These are phyloP conservation scores for Cotoneaster glaucophyllus DNA, from an alignment of 306 rosid species.

Conservation along the genomic window DNA sequence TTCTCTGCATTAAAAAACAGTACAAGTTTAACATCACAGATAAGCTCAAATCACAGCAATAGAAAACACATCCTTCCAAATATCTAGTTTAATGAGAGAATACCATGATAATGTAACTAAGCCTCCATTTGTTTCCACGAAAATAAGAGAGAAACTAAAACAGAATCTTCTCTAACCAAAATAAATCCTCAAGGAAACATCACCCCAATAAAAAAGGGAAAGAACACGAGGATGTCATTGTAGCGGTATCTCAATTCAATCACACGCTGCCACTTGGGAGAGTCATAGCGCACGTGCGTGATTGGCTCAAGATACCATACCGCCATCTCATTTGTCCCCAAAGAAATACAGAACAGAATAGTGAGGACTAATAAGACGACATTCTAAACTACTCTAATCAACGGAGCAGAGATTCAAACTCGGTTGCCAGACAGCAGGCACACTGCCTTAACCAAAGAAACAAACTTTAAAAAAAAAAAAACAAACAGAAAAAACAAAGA, in stretches of 20 bases:
- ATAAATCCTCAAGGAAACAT: neutral
- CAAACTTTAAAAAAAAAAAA: neutral
- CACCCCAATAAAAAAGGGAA: neutral
- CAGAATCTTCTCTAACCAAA: neutral
- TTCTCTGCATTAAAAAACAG: slow-evolving; percentile 48
- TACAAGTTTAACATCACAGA: neutral
- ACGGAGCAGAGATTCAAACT: neutral
- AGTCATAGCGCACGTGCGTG: neutral
- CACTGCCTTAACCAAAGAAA: neutral
- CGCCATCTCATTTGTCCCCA: neutral
- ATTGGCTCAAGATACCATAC: neutral
- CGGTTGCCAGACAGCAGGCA: neutral
- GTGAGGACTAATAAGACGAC: neutral
- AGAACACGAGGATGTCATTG: neutral
- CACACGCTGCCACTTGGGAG: neutral
- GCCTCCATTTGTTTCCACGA: neutral
- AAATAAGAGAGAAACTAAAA: neutral
- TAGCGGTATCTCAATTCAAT: neutral
- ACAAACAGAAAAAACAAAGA: neutral
- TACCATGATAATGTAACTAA: neutral
- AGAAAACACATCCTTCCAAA: neutral
- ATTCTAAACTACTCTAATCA: neutral
- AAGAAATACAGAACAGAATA: neutral
- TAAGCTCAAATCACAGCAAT: neutral
- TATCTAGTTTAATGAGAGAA: neutral